Base-by-base conservation (phyloP, 768 basidiomycete species). In the Tremella yokohamensis region DNA sequence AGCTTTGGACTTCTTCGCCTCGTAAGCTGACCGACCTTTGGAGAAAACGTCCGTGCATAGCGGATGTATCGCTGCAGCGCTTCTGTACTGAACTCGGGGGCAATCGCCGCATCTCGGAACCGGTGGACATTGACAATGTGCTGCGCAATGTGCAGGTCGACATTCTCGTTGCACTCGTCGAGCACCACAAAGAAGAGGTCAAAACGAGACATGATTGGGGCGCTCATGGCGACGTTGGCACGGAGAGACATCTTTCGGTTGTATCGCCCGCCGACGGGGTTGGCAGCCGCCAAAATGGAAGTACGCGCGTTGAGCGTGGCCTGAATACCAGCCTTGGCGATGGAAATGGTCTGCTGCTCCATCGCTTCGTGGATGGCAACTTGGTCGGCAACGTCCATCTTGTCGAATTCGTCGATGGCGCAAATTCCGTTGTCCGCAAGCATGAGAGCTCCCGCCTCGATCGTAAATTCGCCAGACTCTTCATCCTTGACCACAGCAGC, bases 391-490 rank as follows among this genome's bases (percentile, higher is more conserved):
- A 97, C 85, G 75, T 98, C 94, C 96, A 99, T 99, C 79, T 99
- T 99, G 83, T 99, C 96, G 71, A 99, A 99, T 78, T 98, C 96
- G 79, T 99, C 96, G 69, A 99, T 99, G n/a, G 93, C 93, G 73
- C 96, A 99, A 74, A 98, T 97, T 8, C 96, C 96, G 67, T 98
- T 98, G 79, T 99, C 96, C 6, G 96, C 96, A 2, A 99, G 84
- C 96, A 99, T 98, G 64, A 99, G 83, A 3, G 96, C 96, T 49
- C 96, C 96, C 19, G 96, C 96, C 79, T 99, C 96, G 71, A 98
- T 98, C 0, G 96, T 98, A 79, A 98, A 99, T 73, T 99, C 96
- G 13, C 96, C 96, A 0, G 93, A 94, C 77, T 98, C 96, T 78
- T 98, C 94, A 68, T 99, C 96, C 70, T 88, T 92, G 59, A 98